Evolutionary conservation across 2,329 filamentous ascomycete genomes (phyloP).

Genomic region (Thelonectria discophora): DNA sequence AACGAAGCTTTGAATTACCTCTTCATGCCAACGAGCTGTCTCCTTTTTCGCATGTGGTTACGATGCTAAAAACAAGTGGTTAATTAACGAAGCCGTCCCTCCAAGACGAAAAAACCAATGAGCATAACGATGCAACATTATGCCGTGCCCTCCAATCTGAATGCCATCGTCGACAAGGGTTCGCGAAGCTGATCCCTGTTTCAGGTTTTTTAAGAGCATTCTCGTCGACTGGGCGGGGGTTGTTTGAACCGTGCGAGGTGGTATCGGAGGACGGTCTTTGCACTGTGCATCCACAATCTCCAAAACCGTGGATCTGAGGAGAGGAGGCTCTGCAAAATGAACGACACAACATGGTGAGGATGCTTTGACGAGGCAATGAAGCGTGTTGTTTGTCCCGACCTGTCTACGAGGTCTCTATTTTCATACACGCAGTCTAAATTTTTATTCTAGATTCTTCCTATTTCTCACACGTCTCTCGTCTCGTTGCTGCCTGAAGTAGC

Average conservation of each 20-base stretch:
- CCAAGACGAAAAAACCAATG: not conserved
- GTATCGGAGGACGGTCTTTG: not conserved
- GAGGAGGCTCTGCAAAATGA: no score
- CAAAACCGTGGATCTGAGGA: not conserved
- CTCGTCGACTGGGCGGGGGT: not conserved
- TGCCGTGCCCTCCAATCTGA: slow-evolving; percentile 20
- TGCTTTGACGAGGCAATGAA: no score
- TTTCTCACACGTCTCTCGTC: not conserved
- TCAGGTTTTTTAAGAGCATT: slow-evolving; percentile 20
- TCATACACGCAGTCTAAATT: not conserved
- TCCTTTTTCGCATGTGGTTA: not conserved
- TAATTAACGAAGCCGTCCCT: not conserved
- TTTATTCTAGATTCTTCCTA: not conserved
- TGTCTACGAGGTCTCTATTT: no score
- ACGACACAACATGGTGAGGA: no score
- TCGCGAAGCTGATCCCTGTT: slow-evolving; percentile 18
- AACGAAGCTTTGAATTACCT: slow-evolving; percentile 3
- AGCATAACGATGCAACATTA: slow-evolving; percentile 22
- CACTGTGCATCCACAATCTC: not conserved
- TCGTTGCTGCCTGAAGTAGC: not conserved
- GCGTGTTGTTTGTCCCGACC: no score
- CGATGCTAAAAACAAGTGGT: slow-evolving; percentile 9
- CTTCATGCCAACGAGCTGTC: not conserved
- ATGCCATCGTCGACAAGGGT: slow-evolving; percentile 4
- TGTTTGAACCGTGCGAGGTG: not conserved